Evolutionary conservation across 2,329 filamentous ascomycete genomes (phyloP).

Genomic region (Samsoniella hepiali): DNA sequence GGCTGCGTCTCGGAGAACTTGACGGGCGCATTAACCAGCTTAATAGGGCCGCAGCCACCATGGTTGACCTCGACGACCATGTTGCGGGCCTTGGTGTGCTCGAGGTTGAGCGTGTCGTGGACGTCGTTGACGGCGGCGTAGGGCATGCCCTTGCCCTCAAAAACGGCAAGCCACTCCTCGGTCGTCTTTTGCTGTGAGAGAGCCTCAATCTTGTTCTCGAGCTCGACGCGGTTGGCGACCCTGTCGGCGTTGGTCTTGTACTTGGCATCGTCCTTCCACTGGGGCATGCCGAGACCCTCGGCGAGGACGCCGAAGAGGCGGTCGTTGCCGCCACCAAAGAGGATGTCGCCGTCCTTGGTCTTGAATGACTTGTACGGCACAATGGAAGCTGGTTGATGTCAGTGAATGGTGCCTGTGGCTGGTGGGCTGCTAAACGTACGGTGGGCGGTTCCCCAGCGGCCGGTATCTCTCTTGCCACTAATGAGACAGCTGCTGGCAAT

Average conservation of each 20-base stretch:
- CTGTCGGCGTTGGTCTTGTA: conserved; percentile 61
- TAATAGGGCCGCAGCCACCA: conserved; percentile 75
- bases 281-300: conserved; percentile 53
- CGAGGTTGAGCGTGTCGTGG: conserved; percentile 75
- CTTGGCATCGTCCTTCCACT: conserved; percentile 58
- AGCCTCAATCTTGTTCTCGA: conserved; percentile 76
- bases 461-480: conserved; percentile 80
- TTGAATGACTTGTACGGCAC: conserved; percentile 89
- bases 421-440: conserved; percentile 51
- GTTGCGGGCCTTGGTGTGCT: conserved; percentile 76
- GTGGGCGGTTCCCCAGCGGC: conserved; percentile 94
- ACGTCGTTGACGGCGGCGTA: conserved; percentile 93
- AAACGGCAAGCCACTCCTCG: conserved; percentile 77
- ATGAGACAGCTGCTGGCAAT: conserved; percentile 90
- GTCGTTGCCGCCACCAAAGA: conserved; percentile 72
- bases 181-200: conserved; percentile 77
- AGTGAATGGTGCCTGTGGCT: neutral
- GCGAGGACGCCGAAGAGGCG: conserved; percentile 64
- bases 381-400: conserved; percentile 67
- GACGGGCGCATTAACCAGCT: conserved; percentile 88
- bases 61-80: conserved; percentile 93
- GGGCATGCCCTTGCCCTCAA: conserved; percentile 90
- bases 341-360: conserved; percentile 66
- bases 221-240: conserved; percentile 67
- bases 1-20: conserved; percentile 87